Base-by-base conservation (phyloP, 805 yeast genomes). In the Sungouiozyma intestinalis region DNA sequence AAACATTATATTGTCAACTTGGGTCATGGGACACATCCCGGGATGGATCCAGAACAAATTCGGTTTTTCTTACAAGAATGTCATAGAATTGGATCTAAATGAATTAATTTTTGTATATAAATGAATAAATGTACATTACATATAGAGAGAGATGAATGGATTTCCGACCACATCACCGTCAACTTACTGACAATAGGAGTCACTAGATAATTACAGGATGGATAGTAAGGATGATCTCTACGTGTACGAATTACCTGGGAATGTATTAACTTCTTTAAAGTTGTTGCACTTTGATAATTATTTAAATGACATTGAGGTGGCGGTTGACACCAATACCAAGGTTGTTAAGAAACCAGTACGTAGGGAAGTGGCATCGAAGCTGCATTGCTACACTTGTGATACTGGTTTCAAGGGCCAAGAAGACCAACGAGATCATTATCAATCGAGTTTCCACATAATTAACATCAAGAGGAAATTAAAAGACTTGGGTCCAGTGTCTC, bases 11-110 rank as follows among this genome's bases (percentile, higher is more conserved):
- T 92, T 51, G 81, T 90, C 53, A 92, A 92, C 68, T 84, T 92
- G 57, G 98, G 98, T 38, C 98, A 92, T 55, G 98, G 98, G 15
- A 92, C 98, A 17, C 97, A 87, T 61, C 98, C 98, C 17, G 86
- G 85, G 66, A 87, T 92, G 95, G 82, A 85, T 49, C 95, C 97
- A 9, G 95, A 84, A 49, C 82, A 82, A 62, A 76, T 92, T 47
- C 79, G 76, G 46, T 85, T 77, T 65, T 92, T 92, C 67, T 69
- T 92, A 57, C 68, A 85, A 63, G 96, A 86, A 62, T 82, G 92
- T 53, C 95, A 86, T 61, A 74, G 88, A 54, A 62, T 83, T 41
- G 95, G 95, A 8, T 66, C 74, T 7, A 60, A 63, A 47, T 68
- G 57, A 37, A 3, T 27, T 2, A 33, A 33, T 16, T 17, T 35